phyloP scores from a whole-genome alignment of 2,329 filamentous ascomycete species.

The Tolypocladium cylindrosporum region DNA sequence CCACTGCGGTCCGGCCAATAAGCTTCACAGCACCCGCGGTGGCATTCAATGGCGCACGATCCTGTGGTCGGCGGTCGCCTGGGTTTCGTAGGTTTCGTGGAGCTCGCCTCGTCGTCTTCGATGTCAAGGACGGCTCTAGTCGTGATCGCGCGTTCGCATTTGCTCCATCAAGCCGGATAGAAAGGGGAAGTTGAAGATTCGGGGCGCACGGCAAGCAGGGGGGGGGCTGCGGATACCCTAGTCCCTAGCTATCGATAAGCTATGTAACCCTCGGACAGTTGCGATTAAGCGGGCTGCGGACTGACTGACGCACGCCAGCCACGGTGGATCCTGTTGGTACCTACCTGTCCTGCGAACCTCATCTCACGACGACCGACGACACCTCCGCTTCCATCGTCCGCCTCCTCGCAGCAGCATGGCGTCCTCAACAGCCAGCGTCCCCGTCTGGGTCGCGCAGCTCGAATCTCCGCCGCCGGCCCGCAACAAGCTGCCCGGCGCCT shows the following conservation, averaged over 20 bases:
- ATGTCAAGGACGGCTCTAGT: background rate
- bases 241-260: background rate
- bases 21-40: slow-evolving; percentile 1
- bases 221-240: background rate
- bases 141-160: background rate
- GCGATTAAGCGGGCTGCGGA: background rate
- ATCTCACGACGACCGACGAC: background rate
- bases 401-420: slow-evolving; percentile 9
- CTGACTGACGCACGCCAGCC: background rate
- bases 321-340: background rate
- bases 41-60: background rate
- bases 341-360: background rate
- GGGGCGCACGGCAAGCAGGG: background rate
- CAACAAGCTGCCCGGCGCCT: slow-evolving; percentile 56
- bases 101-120: background rate
- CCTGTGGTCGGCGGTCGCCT: background rate
- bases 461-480: slow-evolving; percentile 57
- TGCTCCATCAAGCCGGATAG: background rate
- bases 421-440: slow-evolving; percentile 31
- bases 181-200: background rate
- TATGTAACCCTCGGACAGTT: background rate
- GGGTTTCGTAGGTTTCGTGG: background rate
- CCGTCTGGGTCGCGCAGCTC: slow-evolving; percentile 77
- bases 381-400: background rate
- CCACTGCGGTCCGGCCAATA: slow-evolving; percentile 1